Evolutionary conservation across 169 alveolate species (phyloP), one percentile per base, ranked within the genome.

Genomic region (Plasmodium gaboni): DNA sequence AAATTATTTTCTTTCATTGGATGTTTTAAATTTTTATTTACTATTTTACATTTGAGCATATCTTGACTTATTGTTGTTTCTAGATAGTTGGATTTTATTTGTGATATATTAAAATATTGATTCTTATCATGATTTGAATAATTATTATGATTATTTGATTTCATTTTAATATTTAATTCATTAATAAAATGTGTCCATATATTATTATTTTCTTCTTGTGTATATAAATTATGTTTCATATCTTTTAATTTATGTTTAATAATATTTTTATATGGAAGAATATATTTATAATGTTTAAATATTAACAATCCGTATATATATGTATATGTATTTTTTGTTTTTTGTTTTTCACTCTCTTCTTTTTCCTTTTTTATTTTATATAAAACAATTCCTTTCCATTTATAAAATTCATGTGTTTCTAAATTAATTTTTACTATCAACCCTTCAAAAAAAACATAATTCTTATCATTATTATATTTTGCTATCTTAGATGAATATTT

Each of bases 401-500:
- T 83, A 51, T 83, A 83, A 48, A 68, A 83, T 17, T 46, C 85
- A 55, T 83, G 91, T 2, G 67, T 24, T 46, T 83, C 69, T 69
- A 83, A 55, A 55, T 83, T 83, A 1, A 83, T 83, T 68, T 83
- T 83, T 46, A 83, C 91, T 51, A 83, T 53, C 1, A 83, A 64
- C 24, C 91, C 91, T 53, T 83, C 85, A 48, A 83, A 83, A 19
- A 83, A 57, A 46, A 53, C 26, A 61, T 64, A 57, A 19, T 24
- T 28, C 19, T 76, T 63, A n/a, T 64, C 67, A 4, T 10, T 3
- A 65, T 24, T 4, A 38, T 38, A 38, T 5, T 38, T 38, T 38
- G 7, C 4, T 38, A 0, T 38, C 2, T 38, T 1, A 38, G 46
- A 5, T 38, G 46, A 38, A 5, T 38, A 38, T 17, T 13, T 46